These are phyloP conservation scores for Dorcoceras hygrometricum DNA, from an alignment of 257 asterid genomes.

Conservation along the genomic window DNA sequence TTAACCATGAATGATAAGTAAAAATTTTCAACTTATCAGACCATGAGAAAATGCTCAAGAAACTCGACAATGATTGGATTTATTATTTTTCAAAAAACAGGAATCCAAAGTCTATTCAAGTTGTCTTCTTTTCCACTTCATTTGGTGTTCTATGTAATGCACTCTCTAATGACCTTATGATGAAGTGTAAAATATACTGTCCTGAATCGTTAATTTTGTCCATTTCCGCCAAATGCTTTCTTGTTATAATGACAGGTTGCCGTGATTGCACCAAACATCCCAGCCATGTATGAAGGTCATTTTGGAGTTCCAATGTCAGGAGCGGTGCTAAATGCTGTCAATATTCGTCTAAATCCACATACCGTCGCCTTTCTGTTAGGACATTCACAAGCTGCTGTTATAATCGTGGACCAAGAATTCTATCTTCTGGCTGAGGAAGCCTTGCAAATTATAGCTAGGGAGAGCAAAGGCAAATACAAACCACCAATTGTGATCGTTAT, in stretches of 20 bases:
- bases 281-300: slow-evolving; percentile 87
- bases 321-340: slow-evolving; percentile 85
- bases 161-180: too few relatives aligned
- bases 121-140: too few relatives aligned
- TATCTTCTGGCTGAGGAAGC: slow-evolving; percentile 75
- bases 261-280: slow-evolving; percentile 88
- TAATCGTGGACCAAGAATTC: slow-evolving; percentile 90
- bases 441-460: slow-evolving; percentile 44
- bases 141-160: too few relatives aligned
- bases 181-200: background rate
- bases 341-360: slow-evolving; percentile 75
- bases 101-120: too few relatives aligned
- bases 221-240: slow-evolving; percentile 13
- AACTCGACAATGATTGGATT: too few relatives aligned
- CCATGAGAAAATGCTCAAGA: too few relatives aligned
- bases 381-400: slow-evolving; percentile 65
- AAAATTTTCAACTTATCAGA: too few relatives aligned
- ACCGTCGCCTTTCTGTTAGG: slow-evolving; percentile 80
- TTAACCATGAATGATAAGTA: too few relatives aligned
- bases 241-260: slow-evolving; percentile 59
- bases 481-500: slow-evolving; percentile 66
- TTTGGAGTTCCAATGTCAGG: slow-evolving; percentile 97
- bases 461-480: slow-evolving; percentile 41
- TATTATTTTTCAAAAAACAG: too few relatives aligned
- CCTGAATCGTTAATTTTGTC: background rate